Conservation (phyloP, 73 alveolate species). For the Halteria grandinella region DNA sequence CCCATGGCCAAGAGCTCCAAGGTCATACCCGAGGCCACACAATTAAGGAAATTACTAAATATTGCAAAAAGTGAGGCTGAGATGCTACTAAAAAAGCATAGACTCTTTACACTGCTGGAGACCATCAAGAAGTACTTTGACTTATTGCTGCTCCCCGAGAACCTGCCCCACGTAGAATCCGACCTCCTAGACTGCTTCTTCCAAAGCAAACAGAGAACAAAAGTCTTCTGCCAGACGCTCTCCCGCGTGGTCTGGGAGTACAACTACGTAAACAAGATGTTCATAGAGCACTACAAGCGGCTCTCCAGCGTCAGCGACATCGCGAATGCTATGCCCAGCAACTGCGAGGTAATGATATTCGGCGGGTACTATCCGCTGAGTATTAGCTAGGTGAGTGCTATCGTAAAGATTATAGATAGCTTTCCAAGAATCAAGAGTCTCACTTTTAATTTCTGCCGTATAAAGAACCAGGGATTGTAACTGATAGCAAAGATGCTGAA, state of each 20-base stretch:
- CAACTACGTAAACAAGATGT: slow-evolving; percentile 54
- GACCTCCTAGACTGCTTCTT: slow-evolving; percentile 44
- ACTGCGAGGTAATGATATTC: slow-evolving; percentile 24
- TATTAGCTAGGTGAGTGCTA: slow-evolving; percentile 3
- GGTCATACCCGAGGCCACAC: slow-evolving; percentile 39
- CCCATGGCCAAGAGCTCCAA: slow-evolving; percentile 5
- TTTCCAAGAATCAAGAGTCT: slow-evolving; percentile 4
- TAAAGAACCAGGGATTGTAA: slow-evolving; percentile 34
- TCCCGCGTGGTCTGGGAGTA: slow-evolving; percentile 46
- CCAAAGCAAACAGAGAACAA: slow-evolving; percentile 33
- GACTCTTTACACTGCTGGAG: slow-evolving; percentile 2
- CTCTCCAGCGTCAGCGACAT: background rate
- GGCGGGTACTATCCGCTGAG: slow-evolving; percentile 59
- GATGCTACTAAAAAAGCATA: slow-evolving; percentile 40
- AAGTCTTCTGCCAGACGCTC: slow-evolving; percentile 32
- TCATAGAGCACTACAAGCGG: slow-evolving; percentile 33
- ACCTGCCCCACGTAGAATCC: background rate
- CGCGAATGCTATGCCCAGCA: background rate
- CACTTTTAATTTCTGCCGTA: slow-evolving; percentile 39
- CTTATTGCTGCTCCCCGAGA: slow-evolving; percentile 15
- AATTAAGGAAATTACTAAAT: slow-evolving; percentile 47
- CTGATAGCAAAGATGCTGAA: background rate
- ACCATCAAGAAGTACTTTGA: slow-evolving; percentile 37
- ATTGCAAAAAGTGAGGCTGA: slow-evolving; percentile 57
- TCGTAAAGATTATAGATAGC: background rate